phyloP scores from a whole-genome alignment of 768 basidiomycete species.

The Mycena amicta region DNA sequence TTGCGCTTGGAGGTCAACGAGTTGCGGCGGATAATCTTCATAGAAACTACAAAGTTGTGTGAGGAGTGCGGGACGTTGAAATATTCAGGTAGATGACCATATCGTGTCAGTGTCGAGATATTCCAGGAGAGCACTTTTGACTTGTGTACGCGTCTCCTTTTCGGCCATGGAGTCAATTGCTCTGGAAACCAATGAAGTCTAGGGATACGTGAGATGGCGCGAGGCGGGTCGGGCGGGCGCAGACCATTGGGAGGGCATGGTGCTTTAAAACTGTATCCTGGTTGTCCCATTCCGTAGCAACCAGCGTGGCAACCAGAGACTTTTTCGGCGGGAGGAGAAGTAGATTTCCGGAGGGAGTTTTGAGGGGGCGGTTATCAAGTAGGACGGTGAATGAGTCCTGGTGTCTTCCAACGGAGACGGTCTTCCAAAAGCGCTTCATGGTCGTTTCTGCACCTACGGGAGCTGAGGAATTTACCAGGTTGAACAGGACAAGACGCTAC shows the following conservation, averaged over 20 bases:
- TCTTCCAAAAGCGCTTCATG: conserved; percentile 92
- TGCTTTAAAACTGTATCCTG: conserved; percentile 85
- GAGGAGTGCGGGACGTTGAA: too few relatives aligned
- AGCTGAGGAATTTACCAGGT: too few relatives aligned
- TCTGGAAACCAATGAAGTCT: conserved; percentile 92
- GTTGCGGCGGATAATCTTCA: conserved; percentile 70
- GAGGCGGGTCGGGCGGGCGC: too few relatives aligned
- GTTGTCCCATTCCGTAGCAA: conserved; percentile 97
- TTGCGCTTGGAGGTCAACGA: conserved; percentile 75
- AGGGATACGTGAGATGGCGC: conserved; percentile 14
- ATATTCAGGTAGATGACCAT: too few relatives aligned
- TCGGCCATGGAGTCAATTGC: conserved; percentile 81
- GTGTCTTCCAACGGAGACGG: conserved; percentile 72
- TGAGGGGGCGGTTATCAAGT: conserved; percentile 82
- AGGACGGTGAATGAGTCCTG: conserved; percentile 60
- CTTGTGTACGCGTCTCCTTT: conserved; percentile 55
- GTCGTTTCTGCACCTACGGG: conserved; percentile 92
- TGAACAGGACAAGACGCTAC: too few relatives aligned
- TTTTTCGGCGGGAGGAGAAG: conserved; percentile 74
- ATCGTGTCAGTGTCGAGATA: conserved; percentile 96
- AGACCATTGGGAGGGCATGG: conserved; percentile 91
- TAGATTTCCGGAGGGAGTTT: conserved; percentile 83
- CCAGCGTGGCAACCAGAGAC: conserved; percentile 73
- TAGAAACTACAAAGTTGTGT: conserved; percentile 63
- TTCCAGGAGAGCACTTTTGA: conserved; percentile 68